Evolutionary conservation across 2,329 filamentous ascomycete species (phyloP), one percentile per base, ranked within the genome.

Genomic region (Teratosphaeria destructans): DNA sequence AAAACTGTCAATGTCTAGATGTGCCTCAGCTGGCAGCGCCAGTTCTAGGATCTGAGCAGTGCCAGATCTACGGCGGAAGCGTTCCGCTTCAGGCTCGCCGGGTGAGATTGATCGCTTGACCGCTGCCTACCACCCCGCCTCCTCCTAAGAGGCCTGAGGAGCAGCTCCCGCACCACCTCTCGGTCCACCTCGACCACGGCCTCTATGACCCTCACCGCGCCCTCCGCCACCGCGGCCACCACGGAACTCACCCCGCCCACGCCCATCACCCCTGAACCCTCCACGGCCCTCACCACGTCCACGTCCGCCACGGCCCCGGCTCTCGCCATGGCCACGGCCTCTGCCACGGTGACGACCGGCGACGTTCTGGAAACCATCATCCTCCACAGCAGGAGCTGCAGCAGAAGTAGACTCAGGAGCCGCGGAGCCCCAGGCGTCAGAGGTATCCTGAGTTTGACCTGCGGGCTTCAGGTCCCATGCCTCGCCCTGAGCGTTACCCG

Each of bases 341-440:
- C 63, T 61, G 39, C 67, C 65, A 23, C 65, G 63, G 54, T 61
- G 60, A 62, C 68, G 68, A 55, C 67, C 65, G 26, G 67, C 62
- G 3, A 90, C 87, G 68, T 87, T 84, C 61, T 87, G 85, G 79
- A 90, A 91, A 27, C 87, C 88, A 68, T 90, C 88, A 56, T 79
- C 76, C 55, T 75, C 74, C 37, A 74, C 52, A 27, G 29, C 52
- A 53, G 23, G 43, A 54, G 35, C 11, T 26, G 49, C 29, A 52
- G 52, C n/a, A 8, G 57, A 55, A 34, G 62, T 59, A 34, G 59
- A 47, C n/a, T 64, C 62, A 16, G 54, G 52, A 19, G 63, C 61
- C 32, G 37, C 49, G 11, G 37, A 29, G 32, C n/a, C 19, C 53
- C 53, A 55, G 23, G 5, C 27, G 7, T 55, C 55, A 34, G 27